Evolutionary conservation across 495 filamentous ascomycete species (phyloP), one percentile per base, ranked within the genome.

Genomic region (Astrothelium macrocarpum): DNA sequence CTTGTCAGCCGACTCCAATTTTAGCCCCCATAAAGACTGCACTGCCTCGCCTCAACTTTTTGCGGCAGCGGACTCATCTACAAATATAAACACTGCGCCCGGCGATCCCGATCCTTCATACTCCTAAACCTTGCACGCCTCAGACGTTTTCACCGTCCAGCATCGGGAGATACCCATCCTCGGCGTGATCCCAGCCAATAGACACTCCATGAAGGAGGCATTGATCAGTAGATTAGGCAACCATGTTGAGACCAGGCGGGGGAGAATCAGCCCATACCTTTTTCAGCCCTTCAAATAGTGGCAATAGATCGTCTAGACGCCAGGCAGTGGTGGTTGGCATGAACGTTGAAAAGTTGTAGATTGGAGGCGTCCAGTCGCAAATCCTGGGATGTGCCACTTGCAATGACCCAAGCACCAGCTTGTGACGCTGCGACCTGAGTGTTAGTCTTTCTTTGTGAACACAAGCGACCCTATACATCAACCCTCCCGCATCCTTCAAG

Each of bases 41-140:
- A 39, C n/a, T 10, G 43, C 43, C 10, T 18, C 3, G 18, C 7
- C 43, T 20, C 43, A 49, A 11, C 43, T 49, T 18, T 20, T 18
- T 49, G 10, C 9, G 43, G 11, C 43, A 18, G 9, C 3, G 11
- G 43, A 4, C n/a, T 49, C n/a, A 20, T 56, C 5, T 56, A 56
- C 49, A 56, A 56, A 56, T 56, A 11, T 49, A 56, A 29, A 56
- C 49, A 56, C 10, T 29, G 29, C 25, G 49, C 49, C 49, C 20
- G 49, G 25, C 49, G 1, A 56, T 29, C 49, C 12, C 10, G 9
- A 28, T 29, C 49, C 25, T 56, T 56, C 20, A 7, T 11, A 2
- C 25, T 3, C 10, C 25, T 56, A 26, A 29, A 7, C 1, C 1
- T 29, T 56, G 25, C 0, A 28, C 7, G 7, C 5, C 25, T 25